Conservation (phyloP, 805 yeast species). For the Kregervanrija pseudodelftensis region DNA sequence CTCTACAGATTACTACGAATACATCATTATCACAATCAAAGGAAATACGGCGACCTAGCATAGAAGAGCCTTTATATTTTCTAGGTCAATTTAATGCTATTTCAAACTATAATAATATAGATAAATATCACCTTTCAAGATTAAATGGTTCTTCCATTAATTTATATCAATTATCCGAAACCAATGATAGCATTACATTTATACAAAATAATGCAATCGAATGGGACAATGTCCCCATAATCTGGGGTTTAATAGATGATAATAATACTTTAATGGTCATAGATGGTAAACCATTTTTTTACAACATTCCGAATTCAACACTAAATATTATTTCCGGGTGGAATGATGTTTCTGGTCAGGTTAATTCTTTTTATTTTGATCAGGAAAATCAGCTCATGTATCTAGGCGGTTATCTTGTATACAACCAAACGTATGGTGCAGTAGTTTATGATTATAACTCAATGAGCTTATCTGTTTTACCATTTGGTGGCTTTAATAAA, state of each 20-base stretch:
- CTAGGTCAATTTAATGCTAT: conserved; percentile 24
- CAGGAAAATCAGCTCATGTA: conserved; percentile 43
- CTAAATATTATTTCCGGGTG: conserved; percentile 14
- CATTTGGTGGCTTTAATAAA: conserved; percentile 71
- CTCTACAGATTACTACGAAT: no score
- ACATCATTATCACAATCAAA: no score
- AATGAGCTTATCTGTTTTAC: conserved; percentile 37
- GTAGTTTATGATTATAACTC: conserved; percentile 53
- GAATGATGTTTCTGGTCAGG: conserved; percentile 30
- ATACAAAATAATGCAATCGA: no score
- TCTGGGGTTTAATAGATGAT: conserved; percentile 6
- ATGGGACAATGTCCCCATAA: conserved; percentile 4
- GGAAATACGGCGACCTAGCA: conserved; percentile 7
- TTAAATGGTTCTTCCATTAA: conserved; percentile 2
- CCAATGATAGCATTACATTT: conserved; percentile 8
- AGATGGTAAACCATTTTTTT: conserved; percentile 21
- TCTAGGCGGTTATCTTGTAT: conserved; percentile 73
- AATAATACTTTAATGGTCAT: conserved; percentile 10
- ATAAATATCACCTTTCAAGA: conserved; percentile 19
- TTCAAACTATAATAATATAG: conserved; percentile 15
- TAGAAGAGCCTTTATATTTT: conserved; percentile 17
- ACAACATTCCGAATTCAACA: conserved; percentile 4
- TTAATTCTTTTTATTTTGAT: conserved; percentile 44
- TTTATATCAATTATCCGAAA: conserved; percentile 15
- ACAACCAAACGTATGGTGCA: conserved; percentile 44